phyloP scores from a whole-genome alignment of 495 filamentous ascomycete genomes.

The Lophiostoma macrostomum region DNA sequence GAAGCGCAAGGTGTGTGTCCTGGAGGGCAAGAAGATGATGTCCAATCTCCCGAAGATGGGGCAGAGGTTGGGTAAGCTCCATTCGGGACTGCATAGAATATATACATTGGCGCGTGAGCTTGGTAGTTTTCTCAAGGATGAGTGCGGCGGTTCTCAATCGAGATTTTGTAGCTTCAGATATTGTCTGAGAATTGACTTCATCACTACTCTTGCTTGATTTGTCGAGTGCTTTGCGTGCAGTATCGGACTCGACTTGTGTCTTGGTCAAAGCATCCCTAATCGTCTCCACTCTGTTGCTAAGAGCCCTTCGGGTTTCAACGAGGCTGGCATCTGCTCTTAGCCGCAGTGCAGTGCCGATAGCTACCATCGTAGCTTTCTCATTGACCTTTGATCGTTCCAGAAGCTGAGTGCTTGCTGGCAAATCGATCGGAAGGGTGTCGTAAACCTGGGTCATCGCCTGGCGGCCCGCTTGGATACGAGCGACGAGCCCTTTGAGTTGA shows the following conservation, averaged over 20 bases:
- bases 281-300: too few relatives aligned
- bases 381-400: neutral
- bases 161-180: neutral
- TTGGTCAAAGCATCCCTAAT: too few relatives aligned
- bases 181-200: too few relatives aligned
- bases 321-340: neutral
- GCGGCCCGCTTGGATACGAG: neutral
- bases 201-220: too few relatives aligned
- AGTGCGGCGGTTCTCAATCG: neutral
- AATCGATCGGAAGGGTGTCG: constrained; percentile 7
- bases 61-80: neutral
- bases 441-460: constrained; percentile 3
- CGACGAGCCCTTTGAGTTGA: neutral
- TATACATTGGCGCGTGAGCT: constrained; percentile 8
- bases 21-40: constrained; percentile 14
- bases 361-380: neutral
- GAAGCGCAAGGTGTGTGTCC: constrained; percentile 17
- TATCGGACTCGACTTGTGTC: too few relatives aligned
- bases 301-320: too few relatives aligned
- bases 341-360: neutral
- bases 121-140: neutral
- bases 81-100: constrained; percentile 5
- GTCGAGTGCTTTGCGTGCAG: too few relatives aligned
- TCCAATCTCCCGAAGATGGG: neutral
- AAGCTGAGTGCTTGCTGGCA: constrained; percentile 9